phyloP scores from a whole-genome alignment of 140 eudicot species.

The Stevia rebaudiana region DNA sequence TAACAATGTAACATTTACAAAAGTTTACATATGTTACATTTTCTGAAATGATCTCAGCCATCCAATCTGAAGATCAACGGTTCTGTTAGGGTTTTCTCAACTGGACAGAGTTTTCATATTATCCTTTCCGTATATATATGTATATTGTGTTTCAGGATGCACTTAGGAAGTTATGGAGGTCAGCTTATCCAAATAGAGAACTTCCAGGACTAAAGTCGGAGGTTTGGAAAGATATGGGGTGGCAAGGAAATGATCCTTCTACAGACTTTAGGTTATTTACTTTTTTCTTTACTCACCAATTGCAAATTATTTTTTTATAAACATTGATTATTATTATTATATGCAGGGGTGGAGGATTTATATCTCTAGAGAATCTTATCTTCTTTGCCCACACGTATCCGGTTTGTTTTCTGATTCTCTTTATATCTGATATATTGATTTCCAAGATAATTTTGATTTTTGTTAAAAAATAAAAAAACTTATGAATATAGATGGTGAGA shows the following conservation, averaged over 20 bases:
- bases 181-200: constrained; percentile 76
- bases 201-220: constrained; percentile 90
- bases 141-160: constrained; percentile 73
- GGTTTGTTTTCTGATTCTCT: constrained; percentile 39
- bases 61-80: too few relatives aligned
- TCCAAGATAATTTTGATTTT: neutral
- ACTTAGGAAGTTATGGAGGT: constrained; percentile 72
- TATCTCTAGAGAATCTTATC: constrained; percentile 88
- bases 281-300: neutral
- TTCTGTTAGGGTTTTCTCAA: too few relatives aligned
- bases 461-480: neutral
- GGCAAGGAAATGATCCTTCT: constrained; percentile 99
- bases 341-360: constrained; percentile 92
- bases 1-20: too few relatives aligned
- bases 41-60: too few relatives aligned
- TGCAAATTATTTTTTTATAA: neutral
- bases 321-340: constrained; percentile 5
- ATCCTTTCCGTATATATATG: too few relatives aligned
- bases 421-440: neutral
- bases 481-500: too few relatives aligned
- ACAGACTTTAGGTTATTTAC: constrained; percentile 78
- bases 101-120: too few relatives aligned
- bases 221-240: constrained; percentile 98
- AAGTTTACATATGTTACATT: too few relatives aligned
- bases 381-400: constrained; percentile 80